A percentile compares a stretch with the other conserved stretches of the same genome.
Evolutionary conservation across 2,329 filamentous ascomycete genomes (phyloP).

Genomic region (Alternaria viburni): DNA sequence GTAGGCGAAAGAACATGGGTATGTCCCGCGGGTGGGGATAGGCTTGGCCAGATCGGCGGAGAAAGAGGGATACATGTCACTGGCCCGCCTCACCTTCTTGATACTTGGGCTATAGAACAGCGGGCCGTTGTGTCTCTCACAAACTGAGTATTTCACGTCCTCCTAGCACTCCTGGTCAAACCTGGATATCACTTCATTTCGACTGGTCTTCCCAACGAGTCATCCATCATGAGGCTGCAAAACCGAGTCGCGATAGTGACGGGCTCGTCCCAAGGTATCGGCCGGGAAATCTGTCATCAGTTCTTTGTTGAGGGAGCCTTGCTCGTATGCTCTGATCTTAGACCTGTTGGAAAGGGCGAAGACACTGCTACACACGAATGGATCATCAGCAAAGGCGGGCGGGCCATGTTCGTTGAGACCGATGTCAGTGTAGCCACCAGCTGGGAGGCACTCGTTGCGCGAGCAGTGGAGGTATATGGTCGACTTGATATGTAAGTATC

Average conservation of each 20-base stretch:
- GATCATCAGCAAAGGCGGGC: background rate
- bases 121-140: background rate
- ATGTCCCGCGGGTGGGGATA: background rate
- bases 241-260: conserved; percentile 36
- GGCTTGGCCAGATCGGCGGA: background rate
- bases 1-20: background rate
- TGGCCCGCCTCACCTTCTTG: background rate
- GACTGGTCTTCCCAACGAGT: background rate
- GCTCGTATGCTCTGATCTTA: background rate
- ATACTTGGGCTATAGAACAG: background rate
- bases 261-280: conserved; percentile 36
- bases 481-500: background rate
- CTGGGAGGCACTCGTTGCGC: background rate
- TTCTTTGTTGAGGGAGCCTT: background rate
- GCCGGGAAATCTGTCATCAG: conserved; percentile 25
- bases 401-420: background rate
- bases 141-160: background rate
- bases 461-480: background rate
- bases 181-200: background rate
- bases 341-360: background rate
- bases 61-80: background rate
- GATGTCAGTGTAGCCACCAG: background rate
- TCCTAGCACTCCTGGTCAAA: background rate
- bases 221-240: background rate
- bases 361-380: background rate